These are phyloP conservation scores for Floccularia luteovirens DNA, from an alignment of 768 basidiomycete species.

Conservation along the genomic window DNA sequence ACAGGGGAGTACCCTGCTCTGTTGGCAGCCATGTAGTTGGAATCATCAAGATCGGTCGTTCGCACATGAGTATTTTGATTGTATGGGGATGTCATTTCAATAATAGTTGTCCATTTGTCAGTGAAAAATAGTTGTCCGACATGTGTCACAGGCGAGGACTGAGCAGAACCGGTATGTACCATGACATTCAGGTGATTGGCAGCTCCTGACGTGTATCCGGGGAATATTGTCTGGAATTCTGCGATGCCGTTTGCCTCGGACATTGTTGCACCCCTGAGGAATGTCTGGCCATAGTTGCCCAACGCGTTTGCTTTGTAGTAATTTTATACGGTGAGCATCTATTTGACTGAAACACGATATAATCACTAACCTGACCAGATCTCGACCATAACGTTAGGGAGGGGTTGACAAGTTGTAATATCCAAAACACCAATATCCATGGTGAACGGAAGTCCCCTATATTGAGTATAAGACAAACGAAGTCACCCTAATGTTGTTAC, in stretches of 20 bases:
- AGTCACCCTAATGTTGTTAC: conserved; percentile 1
- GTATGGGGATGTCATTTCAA: conserved; percentile 20
- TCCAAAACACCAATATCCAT: conserved; percentile 32
- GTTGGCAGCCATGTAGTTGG: conserved; percentile 15
- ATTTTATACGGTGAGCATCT: neutral
- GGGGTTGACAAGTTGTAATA: conserved; percentile 29
- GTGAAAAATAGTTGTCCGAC: conserved; percentile 32
- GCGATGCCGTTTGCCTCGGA: conserved; percentile 27
- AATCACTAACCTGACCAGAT: conserved; percentile 21
- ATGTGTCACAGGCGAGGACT: conserved; percentile 18
- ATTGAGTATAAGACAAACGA: neutral
- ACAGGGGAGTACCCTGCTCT: conserved; percentile 18
- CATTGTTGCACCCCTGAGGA: conserved; percentile 25
- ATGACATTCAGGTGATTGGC: conserved; percentile 29
- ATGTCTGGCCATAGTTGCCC: conserved; percentile 22
- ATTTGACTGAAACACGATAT: neutral
- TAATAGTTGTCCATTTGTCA: conserved; percentile 23
- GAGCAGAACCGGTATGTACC: conserved; percentile 20
- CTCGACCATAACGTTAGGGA: conserved; percentile 29
- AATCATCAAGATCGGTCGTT: conserved; percentile 21
- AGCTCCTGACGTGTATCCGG: conserved; percentile 23
- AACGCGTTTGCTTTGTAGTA: conserved; percentile 24
- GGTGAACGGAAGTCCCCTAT: conserved; percentile 24
- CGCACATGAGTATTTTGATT: conserved; percentile 18
- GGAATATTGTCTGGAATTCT: conserved; percentile 28